These are phyloP conservation scores for Geosmithia flava DNA, from an alignment of 2,329 filamentous ascomycete species.

Conservation along the genomic window DNA sequence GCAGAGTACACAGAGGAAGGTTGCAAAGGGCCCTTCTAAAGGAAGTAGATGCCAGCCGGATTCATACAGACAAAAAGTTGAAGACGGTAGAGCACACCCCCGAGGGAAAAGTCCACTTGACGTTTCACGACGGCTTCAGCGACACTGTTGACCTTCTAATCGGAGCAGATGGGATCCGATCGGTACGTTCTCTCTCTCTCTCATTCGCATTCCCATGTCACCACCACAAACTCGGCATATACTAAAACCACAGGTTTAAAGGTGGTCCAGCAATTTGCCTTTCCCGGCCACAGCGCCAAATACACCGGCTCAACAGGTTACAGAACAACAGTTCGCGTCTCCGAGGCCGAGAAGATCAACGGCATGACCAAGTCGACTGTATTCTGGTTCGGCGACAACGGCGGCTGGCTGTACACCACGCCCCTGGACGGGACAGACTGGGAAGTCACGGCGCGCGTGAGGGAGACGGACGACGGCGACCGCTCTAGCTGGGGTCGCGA, in stretches of 20 bases:
- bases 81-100: constrained; percentile 21
- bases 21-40: constrained; percentile 35
- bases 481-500: constrained; percentile 13
- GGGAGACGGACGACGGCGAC: constrained; percentile 3
- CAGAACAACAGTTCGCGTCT: constrained; percentile 14
- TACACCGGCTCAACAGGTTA: constrained; percentile 26
- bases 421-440: constrained; percentile 19
- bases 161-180: constrained; percentile 40
- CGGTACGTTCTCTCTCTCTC: constrained; percentile 16
- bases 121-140: constrained; percentile 28
- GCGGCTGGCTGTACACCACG: constrained; percentile 18
- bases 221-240: too few relatives aligned
- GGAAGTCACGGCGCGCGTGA: constrained; percentile 12
- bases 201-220: too few relatives aligned
- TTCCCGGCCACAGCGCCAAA: constrained; percentile 26
- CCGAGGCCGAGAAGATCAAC: constrained; percentile 12
- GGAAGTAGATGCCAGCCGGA: constrained; percentile 26
- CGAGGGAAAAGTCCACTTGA: constrained; percentile 21
- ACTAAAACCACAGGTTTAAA: too few relatives aligned
- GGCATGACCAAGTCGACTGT: constrained; percentile 14
- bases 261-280: constrained; percentile 26
- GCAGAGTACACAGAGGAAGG: constrained; percentile 18
- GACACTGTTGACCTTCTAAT: constrained; percentile 32
- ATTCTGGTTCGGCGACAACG: constrained; percentile 18
- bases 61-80: constrained; percentile 32